phyloP scores from a whole-genome alignment of 495 filamentous ascomycete species.

The Geopyxis carbonaria region DNA sequence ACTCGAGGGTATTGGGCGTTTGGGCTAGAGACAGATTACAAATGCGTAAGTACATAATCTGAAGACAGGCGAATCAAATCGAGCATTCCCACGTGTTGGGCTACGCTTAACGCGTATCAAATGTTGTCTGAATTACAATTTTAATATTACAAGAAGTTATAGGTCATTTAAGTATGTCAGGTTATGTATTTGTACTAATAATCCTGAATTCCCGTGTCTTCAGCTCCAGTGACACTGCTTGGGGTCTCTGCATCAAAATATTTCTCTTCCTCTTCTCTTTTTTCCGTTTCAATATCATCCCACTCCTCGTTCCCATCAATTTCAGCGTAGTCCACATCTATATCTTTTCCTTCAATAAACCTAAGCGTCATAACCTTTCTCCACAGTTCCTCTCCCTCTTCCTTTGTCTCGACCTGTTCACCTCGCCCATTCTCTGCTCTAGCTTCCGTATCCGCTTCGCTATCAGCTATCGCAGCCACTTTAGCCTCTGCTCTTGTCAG shows the following conservation, averaged over 20 bases:
- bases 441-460: slow-evolving; percentile 31
- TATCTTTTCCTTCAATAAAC: slow-evolving; percentile 50
- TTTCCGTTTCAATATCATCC: slow-evolving; percentile 41
- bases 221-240: slow-evolving; percentile 1
- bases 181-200: too few species aligned
- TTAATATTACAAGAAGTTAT: too few species aligned
- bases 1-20: too few species aligned
- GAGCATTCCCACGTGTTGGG: too few species aligned
- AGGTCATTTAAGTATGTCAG: too few species aligned
- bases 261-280: slow-evolving; percentile 39
- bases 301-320: slow-evolving; percentile 56
- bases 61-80: too few species aligned
- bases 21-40: too few species aligned
- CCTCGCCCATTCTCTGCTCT: slow-evolving; percentile 23
- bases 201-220: slow-evolving; percentile 59
- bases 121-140: too few species aligned
- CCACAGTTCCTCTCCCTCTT: slow-evolving; percentile 53
- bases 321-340: slow-evolving; percentile 49
- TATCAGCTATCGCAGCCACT: slow-evolving; percentile 43
- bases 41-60: too few species aligned
- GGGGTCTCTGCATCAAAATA: slow-evolving; percentile 42
- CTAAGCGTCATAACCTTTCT: slow-evolving; percentile 49
- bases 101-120: too few species aligned
- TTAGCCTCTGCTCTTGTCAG: slow-evolving; percentile 53
- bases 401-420: slow-evolving; percentile 39